These are phyloP conservation scores for Ogataea allantospora DNA, from an alignment of 805 yeast species.

Conservation along the genomic window DNA sequence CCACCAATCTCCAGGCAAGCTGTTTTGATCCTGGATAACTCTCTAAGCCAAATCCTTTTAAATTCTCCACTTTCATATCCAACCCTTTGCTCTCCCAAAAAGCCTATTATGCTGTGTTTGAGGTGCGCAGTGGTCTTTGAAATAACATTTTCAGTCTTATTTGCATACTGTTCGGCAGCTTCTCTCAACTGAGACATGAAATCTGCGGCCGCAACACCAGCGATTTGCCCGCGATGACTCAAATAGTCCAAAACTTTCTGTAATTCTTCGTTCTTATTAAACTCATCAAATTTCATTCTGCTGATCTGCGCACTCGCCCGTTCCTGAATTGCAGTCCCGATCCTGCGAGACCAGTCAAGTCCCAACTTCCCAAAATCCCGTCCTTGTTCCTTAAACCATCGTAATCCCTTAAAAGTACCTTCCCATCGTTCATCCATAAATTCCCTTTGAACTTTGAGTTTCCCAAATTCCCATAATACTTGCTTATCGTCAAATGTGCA, in stretches of 20 bases:
- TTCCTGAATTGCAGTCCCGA: neutral
- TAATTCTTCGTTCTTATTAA: neutral
- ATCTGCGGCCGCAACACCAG: neutral
- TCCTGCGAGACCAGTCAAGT: slow-evolving; percentile 4
- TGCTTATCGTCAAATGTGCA: slow-evolving; percentile 15
- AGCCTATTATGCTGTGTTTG: neutral
- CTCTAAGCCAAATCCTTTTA: neutral
- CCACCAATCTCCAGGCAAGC: neutral
- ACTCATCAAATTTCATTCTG: neutral
- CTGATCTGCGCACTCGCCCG: neutral
- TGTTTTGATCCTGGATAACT: neutral
- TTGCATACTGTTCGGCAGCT: neutral
- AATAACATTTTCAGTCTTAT: neutral
- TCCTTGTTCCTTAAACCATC: slow-evolving; percentile 1
- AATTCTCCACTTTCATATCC: neutral
- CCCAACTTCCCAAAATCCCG: slow-evolving; percentile 1
- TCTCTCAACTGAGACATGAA: neutral
- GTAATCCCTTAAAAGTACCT: neutral
- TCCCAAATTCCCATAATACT: slow-evolving; percentile 4
- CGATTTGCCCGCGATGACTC: neutral
- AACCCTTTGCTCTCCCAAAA: neutral
- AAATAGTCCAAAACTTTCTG: neutral
- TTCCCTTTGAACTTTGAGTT: slow-evolving; percentile 3
- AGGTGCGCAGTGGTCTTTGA: neutral
- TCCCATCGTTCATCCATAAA: neutral